Base-by-base conservation (phyloP, 345 rosid genomes). In the Capsella bursapastoris region DNA sequence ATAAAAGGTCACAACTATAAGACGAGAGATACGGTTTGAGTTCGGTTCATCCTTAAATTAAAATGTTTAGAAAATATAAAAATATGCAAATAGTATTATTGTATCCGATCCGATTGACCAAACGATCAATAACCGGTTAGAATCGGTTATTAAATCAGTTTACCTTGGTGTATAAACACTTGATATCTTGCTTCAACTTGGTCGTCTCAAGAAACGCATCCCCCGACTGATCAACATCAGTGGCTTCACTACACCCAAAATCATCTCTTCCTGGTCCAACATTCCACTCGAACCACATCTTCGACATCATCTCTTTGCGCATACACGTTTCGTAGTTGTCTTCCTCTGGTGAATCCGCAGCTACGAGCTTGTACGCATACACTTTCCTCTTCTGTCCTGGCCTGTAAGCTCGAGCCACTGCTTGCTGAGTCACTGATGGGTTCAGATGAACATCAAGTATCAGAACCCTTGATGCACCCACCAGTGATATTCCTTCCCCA, bases 341-440 rank as follows among this genome's bases (percentile, higher is more conserved):
- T 76, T 89, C 90, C 53, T 92, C 99, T 1, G 90, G 96, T 7
- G 97, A 87, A 68, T 87, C 89, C 0, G 90, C 90, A 37, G 97
- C 93, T 2, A 90, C 86, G 62, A 95, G 60, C 66, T 96, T 78
- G 50, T 95, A 95, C 0, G 84, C 80, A 10, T 82, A 86, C 13
- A 92, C 99, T 78, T 86, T 92, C 88, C 70, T 95, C 75, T 63
- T 84, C 61, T 95, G 97, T 25, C 97, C 91, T 13, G 97, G 97
- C 52, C 97, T 88, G 63, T 88, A 92, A 11, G 97, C 95, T 66
- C 97, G 84, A 27, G 92, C 92, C 49, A 92, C 85, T 0, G 96
- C 97, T 83, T 95, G 97, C n/a, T 92, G 97, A 16, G 99, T 92
- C 58, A 95, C 99, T 0, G 99, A 95, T 8, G 99, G 99, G 80